phyloP scores from a whole-genome alignment of 2,329 filamentous ascomycete species.

The Chaetomium strumarium region DNA sequence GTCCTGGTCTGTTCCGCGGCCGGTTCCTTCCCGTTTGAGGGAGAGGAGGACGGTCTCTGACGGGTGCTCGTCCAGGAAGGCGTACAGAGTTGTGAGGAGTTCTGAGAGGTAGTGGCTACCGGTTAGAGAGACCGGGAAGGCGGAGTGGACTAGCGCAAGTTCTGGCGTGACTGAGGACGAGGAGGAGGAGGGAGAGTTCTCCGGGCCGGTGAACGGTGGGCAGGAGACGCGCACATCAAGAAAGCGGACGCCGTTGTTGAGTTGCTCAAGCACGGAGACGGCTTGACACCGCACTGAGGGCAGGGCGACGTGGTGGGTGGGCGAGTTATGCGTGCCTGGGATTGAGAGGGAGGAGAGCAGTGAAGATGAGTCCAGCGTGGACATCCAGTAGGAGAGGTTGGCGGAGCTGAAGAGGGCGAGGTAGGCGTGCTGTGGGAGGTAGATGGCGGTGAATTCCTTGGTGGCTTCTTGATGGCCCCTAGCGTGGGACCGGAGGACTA shows the following conservation, averaged over 20 bases:
- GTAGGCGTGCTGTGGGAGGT: conserved; percentile 49
- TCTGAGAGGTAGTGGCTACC: conserved; percentile 73
- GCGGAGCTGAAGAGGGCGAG: conserved; percentile 65
- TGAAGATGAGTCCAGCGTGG: conserved; percentile 61
- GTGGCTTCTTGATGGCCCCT: conserved; percentile 32
- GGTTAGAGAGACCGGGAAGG: conserved; percentile 80
- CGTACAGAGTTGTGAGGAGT: conserved; percentile 63
- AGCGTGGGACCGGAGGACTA: conserved; percentile 44
- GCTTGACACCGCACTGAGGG: conserved; percentile 93
- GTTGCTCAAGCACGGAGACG: conserved; percentile 68
- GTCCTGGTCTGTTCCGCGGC: conserved; percentile 71
- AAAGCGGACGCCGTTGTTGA: conserved; percentile 87
- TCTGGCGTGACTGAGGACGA: conserved; percentile 10
- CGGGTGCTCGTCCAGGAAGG: conserved; percentile 71
- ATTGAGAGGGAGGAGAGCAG: conserved; percentile 79
- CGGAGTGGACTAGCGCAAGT: conserved; percentile 82
- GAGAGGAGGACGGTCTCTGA: conserved; percentile 80
- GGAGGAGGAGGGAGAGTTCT: neutral
- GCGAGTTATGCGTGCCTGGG: conserved; percentile 92
- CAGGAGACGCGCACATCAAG: conserved; percentile 73
- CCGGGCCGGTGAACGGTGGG: conserved; percentile 1
- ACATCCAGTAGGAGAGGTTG: conserved; percentile 74
- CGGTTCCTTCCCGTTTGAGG: conserved; percentile 85
- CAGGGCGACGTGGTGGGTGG: conserved; percentile 75
- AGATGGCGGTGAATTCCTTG: conserved; percentile 61